Base-by-base conservation (phyloP, 805 yeast species). In the Yarrowia hollandica region DNA sequence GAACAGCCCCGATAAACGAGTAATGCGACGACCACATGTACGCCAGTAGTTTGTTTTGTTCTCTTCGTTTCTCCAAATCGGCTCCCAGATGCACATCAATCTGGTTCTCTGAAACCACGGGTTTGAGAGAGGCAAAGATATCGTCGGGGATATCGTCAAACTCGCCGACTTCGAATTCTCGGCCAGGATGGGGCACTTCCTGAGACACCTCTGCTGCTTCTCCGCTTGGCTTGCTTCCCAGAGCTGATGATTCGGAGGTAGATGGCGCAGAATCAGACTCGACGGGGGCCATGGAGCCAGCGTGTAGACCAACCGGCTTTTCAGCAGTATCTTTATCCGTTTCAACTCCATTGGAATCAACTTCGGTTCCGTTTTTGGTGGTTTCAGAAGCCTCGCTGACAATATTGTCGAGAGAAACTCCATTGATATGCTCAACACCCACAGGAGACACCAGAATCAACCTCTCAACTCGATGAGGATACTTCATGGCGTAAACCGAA, bases 11-110 rank as follows among this genome's bases (percentile, higher is more conserved):
- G 69, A 94, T 92, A 4, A 98, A 98, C 0, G 95, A 86, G 28
- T 88, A 79, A 69, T 91, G 89, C 60, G 77, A 81, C 64, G 87
- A 89, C 98, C 98, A 94, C 28, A 92, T 71, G 64, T 78, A 79
- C 19, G 78, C 79, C 67, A 89, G 86, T 83, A 92, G 89, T 39
- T 74, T 70, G 1, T 52, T 52, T 25, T 37, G 58, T 21, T 52
- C 44, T n/a, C 58, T 15, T 52, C 58, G 11, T 14, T 35, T 35
- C n/a, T 18, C 58, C 74, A 78, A 30, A 21, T 61, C 58, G 11
- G 44, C 62, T 8, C 75, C 71, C 0, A 74, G 70, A 1, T 82
- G 82, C 62, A 75, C 77, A 14, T 77, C 64, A 2, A 77, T 67
- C 8, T 83, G 78, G 44, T 65, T 68, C 12, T 69, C 63, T 4